Percentiles rank a stretch among this genome's conserved stretches.
These are phyloP conservation scores for Penicillium sp. DNA, from an alignment of 2,329 filamentous ascomycete species.

Conservation along the genomic window DNA sequence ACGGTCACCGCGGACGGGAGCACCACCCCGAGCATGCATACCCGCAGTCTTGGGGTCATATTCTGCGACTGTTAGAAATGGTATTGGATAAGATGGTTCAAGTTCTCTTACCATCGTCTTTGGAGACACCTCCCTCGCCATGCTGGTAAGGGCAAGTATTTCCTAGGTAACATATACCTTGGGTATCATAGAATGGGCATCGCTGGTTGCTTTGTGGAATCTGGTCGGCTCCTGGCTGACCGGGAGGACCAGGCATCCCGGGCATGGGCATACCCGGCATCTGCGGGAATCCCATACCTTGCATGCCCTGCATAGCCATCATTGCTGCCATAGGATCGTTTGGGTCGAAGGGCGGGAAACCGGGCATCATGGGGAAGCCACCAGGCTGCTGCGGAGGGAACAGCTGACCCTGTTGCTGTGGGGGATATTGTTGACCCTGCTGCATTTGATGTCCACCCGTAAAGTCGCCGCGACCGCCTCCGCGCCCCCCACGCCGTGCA, in stretches of 20 bases:
- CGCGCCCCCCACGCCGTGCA: constrained; percentile 31
- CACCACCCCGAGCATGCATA: constrained; percentile 25
- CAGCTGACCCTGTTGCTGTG: constrained; percentile 18
- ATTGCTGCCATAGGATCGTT: constrained; percentile 50
- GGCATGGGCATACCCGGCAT: constrained; percentile 43
- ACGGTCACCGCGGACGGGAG: constrained; percentile 26
- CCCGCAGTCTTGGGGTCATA: constrained; percentile 49
- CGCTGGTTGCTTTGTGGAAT: constrained; percentile 30
- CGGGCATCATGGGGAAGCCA: constrained; percentile 35
- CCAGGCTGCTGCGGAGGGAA: constrained; percentile 24
- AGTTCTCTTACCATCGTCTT: constrained; percentile 29
- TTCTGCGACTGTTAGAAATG: constrained; percentile 27
- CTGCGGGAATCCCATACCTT: constrained; percentile 45
- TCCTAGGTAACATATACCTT: constrained; percentile 51
- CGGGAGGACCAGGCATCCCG: constrained; percentile 23
- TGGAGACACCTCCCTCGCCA: constrained; percentile 36
- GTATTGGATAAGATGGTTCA: not conserved
- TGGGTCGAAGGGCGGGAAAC: constrained; percentile 47
- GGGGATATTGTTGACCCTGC: constrained; percentile 24
- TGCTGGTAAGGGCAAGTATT: constrained; percentile 52
- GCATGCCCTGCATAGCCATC: constrained; percentile 46
- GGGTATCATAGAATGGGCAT: constrained; percentile 51
- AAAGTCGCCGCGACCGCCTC: constrained; percentile 39
- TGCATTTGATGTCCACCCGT: constrained; percentile 25
- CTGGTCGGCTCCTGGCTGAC: constrained; percentile 23